A percentile compares a stretch with the other conserved stretches of the same genome.
These are phyloP conservation scores for Gillenia trifoliata DNA, from an alignment of 306 rosid species.

Conservation along the genomic window DNA sequence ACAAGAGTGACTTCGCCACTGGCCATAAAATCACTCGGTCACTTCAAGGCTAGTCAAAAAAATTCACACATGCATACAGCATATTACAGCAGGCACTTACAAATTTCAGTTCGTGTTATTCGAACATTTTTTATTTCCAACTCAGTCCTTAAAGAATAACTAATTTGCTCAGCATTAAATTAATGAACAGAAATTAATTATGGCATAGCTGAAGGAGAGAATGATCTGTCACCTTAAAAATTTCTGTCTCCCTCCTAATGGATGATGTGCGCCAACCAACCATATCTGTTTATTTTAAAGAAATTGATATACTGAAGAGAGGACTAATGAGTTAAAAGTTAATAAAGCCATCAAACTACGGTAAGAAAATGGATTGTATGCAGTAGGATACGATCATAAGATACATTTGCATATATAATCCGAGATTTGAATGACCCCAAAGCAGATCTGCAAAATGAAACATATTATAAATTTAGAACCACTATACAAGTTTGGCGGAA, in stretches of 20 bases:
- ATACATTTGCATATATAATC: slow-evolving; percentile 79
- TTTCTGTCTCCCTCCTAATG: slow-evolving; percentile 80
- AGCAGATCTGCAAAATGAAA: slow-evolving; percentile 67
- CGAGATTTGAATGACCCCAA: slow-evolving; percentile 75
- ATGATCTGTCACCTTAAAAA: slow-evolving; percentile 52
- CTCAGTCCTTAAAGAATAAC: too few relatives aligned
- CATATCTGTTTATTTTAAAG: slow-evolving; percentile 66
- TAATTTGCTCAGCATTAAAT: too few relatives aligned
- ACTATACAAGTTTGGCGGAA: slow-evolving; percentile 4
- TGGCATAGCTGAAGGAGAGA: slow-evolving; percentile 16
- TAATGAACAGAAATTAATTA: too few relatives aligned
- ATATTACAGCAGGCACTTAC: too few relatives aligned
- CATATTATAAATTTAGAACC: slow-evolving; percentile 11
- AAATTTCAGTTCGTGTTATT: too few relatives aligned
- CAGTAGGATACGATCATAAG: slow-evolving; percentile 88
- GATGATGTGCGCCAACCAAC: slow-evolving; percentile 99
- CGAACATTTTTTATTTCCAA: too few relatives aligned
- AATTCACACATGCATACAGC: too few relatives aligned
- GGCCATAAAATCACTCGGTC: too few relatives aligned
- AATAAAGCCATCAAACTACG: slow-evolving; percentile 6
- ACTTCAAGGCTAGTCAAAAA: too few relatives aligned
- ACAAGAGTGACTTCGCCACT: neutral
- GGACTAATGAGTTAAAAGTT: slow-evolving; percentile 12
- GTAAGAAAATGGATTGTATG: neutral
- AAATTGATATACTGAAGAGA: slow-evolving; percentile 22